phyloP scores from a whole-genome alignment of 129 eudicot species.

The Pittosporum tobira region DNA sequence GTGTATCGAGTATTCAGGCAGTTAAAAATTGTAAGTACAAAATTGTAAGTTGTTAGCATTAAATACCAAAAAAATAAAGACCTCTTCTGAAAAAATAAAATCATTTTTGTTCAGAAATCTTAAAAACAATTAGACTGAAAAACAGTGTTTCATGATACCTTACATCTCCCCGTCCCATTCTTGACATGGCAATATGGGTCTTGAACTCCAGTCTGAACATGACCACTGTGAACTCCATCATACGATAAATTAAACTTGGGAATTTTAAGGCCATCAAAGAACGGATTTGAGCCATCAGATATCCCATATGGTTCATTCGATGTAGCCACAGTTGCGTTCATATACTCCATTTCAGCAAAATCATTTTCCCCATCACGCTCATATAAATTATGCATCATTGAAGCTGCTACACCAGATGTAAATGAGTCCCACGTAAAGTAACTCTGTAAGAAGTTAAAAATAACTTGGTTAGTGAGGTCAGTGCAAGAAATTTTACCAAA shows the following conservation, averaged over 20 bases:
- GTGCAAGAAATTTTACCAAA: too few relatives aligned
- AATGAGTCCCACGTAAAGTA: constrained; percentile 89
- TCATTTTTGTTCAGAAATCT: too few relatives aligned
- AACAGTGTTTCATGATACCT: too few relatives aligned
- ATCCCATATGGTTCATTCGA: constrained; percentile 70
- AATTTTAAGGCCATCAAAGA: constrained; percentile 40
- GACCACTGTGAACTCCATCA: constrained; percentile 83
- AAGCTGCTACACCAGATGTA: constrained; percentile 59
- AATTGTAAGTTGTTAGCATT: too few relatives aligned
- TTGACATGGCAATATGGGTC: constrained; percentile 62
- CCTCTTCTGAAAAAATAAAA: too few relatives aligned
- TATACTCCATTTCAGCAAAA: constrained; percentile 77
- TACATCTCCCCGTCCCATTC: constrained; percentile 57
- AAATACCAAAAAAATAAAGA: too few relatives aligned
- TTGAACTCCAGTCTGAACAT: constrained; percentile 61
- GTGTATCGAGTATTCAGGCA: too few relatives aligned
- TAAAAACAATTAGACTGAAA: too few relatives aligned
- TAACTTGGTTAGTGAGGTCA: too few relatives aligned
- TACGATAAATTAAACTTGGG: constrained; percentile 45
- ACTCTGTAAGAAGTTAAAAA: constrained; percentile 66
- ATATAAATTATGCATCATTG: constrained; percentile 48
- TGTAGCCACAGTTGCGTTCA: constrained; percentile 71
- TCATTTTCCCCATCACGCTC: constrained; percentile 45
- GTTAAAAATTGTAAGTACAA: too few relatives aligned
- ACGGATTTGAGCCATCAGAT: constrained; percentile 69